A percentile compares a stretch with the other conserved stretches of the same genome.
Evolutionary conservation across 108 stramenopile species (phyloP).

Genomic region (Cyclotella atomus): DNA sequence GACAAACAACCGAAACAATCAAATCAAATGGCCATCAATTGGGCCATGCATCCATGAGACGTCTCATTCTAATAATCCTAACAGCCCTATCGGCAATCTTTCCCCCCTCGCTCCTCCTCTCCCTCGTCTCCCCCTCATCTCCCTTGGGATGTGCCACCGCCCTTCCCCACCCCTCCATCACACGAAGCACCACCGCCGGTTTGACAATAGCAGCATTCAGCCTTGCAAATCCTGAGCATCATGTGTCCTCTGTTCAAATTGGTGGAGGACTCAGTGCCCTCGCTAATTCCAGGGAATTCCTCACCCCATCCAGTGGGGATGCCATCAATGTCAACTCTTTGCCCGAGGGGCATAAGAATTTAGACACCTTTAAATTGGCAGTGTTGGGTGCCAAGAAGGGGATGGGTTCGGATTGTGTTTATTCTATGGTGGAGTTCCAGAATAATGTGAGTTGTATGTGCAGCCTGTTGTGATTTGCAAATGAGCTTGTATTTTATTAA

Average conservation of each 20-base stretch:
- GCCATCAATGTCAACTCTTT: neutral
- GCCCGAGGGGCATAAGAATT: conserved; percentile 1
- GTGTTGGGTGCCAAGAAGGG: conserved; percentile 29
- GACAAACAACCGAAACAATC: no score
- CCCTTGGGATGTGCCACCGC: neutral
- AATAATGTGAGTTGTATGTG: conserved; percentile 43
- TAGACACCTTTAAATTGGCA: conserved; percentile 30
- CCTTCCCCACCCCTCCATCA: neutral
- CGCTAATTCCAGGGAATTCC: no score
- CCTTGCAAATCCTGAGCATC: neutral
- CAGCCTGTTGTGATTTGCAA: neutral
- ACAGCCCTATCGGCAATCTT: conserved; percentile 36
- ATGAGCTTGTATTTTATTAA: neutral
- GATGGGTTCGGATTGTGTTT: conserved; percentile 24
- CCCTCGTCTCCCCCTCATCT: neutral
- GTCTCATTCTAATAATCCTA: conserved; percentile 34
- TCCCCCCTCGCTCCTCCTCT: conserved; percentile 17
- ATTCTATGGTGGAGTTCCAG: conserved; percentile 42
- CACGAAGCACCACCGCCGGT: neutral
- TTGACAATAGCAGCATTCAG: neutral
- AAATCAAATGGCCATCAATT: no score
- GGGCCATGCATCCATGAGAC: conserved; percentile 25
- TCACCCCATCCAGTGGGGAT: conserved; percentile 3
- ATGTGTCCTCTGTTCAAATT: neutral
- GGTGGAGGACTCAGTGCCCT: neutral